Conservation (phyloP, 805 yeast species). For the Metschnikowia bowlesiae region DNA sequence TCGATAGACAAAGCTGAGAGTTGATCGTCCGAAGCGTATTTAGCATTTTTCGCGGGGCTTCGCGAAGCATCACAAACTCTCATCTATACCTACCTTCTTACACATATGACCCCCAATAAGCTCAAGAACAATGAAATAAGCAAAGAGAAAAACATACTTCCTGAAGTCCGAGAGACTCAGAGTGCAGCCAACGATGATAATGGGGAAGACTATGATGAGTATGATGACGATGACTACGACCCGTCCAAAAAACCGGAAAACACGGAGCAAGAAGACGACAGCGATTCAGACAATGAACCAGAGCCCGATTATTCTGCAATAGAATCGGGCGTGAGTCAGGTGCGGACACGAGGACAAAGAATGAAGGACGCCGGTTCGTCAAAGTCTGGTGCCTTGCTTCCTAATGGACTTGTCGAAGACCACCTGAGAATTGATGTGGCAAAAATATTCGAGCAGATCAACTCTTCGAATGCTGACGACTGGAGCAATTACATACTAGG, state of each 20-base stretch:
- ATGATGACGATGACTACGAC: slow-evolving; percentile 56
- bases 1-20: too few species aligned
- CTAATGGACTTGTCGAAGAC: slow-evolving; percentile 14
- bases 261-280: slow-evolving; percentile 6
- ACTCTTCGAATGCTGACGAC: slow-evolving; percentile 8
- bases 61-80: background rate
- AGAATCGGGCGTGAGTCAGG: slow-evolving; percentile 51
- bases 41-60: background rate
- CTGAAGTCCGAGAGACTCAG: background rate
- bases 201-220: slow-evolving; percentile 46
- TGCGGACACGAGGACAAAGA: slow-evolving; percentile 67
- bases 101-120: background rate
- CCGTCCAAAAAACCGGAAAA: slow-evolving; percentile 30
- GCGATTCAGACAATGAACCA: slow-evolving; percentile 18
- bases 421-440: slow-evolving; percentile 28
- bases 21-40: background rate
- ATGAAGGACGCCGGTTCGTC: slow-evolving; percentile 30
- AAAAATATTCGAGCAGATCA: slow-evolving; percentile 24
- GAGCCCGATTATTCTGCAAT: slow-evolving; percentile 44
- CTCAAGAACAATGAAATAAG: background rate
- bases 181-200: background rate
- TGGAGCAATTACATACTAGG: slow-evolving; percentile 13
- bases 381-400: slow-evolving; percentile 1
- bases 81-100: background rate
- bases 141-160: background rate